Evolutionary conservation across 805 yeast species (phyloP).

Genomic region (Lachancea fermentati): DNA sequence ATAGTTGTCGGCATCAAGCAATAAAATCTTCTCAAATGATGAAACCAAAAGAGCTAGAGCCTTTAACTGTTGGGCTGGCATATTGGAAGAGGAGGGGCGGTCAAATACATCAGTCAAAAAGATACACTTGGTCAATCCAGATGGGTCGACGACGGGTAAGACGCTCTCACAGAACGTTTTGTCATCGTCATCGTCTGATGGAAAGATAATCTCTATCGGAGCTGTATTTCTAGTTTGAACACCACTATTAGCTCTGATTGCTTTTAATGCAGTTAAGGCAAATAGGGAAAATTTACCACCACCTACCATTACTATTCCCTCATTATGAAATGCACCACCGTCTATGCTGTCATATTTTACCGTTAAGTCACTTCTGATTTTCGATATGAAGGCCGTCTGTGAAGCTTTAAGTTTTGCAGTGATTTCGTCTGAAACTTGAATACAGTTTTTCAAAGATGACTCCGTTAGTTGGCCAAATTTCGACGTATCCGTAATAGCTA

Average conservation of each 20-base stretch:
- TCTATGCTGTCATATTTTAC: constrained; percentile 13
- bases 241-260: constrained; percentile 44
- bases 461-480: constrained; percentile 20
- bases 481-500: constrained; percentile 18
- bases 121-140: constrained; percentile 45
- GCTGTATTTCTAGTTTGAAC: constrained; percentile 41
- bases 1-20: constrained; percentile 72
- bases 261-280: constrained; percentile 57
- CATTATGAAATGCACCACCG: constrained; percentile 34
- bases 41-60: constrained; percentile 66
- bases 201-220: constrained; percentile 76
- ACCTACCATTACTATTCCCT: constrained; percentile 56
- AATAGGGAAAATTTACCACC: constrained; percentile 77
- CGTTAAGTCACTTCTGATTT: constrained; percentile 10
- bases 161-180: constrained; percentile 52
- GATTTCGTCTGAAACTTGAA: constrained; percentile 19
- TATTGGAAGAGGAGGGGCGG: constrained; percentile 39
- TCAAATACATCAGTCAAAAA: constrained; percentile 53
- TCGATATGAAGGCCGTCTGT: constrained; percentile 18
- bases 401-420: constrained; percentile 14
- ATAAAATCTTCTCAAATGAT: constrained; percentile 62
- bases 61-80: constrained; percentile 64
- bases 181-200: constrained; percentile 54
- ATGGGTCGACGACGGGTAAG: constrained; percentile 47
- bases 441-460: constrained; percentile 20